Evolutionary conservation across 345 rosid genomes (phyloP).

Genomic region (Eucalyptus cloeziana): DNA sequence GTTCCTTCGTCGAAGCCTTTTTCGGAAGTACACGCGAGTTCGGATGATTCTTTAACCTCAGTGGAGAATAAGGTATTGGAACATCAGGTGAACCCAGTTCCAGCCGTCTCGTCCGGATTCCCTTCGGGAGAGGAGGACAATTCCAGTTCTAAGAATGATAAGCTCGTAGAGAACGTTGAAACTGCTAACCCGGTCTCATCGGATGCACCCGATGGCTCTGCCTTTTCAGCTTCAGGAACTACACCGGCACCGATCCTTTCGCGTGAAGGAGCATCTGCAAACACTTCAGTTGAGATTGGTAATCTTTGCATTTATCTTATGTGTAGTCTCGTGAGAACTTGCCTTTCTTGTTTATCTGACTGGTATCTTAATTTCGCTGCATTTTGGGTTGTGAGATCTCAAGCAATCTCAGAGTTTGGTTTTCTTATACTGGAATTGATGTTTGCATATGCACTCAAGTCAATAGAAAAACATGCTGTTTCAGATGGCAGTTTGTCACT

Average conservation of each 20-base stretch:
- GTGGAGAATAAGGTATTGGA: slow-evolving; percentile 2
- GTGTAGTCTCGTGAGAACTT: neutral
- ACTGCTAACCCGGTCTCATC: neutral
- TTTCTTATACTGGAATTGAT: neutral
- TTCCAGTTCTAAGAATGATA: neutral
- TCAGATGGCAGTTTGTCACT: neutral
- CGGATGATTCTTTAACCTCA: neutral
- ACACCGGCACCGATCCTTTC: neutral
- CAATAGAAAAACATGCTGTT: neutral
- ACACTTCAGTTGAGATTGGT: slow-evolving; percentile 40
- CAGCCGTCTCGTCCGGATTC: neutral
- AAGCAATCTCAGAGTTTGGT: neutral
- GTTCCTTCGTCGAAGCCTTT: slow-evolving; percentile 3
- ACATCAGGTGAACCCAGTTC: neutral
- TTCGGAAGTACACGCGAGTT: neutral
- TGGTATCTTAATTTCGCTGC: neutral
- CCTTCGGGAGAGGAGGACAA: neutral
- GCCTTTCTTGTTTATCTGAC: neutral
- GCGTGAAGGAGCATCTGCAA: slow-evolving; percentile 1
- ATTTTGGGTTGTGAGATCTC: neutral
- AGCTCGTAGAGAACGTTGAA: neutral
- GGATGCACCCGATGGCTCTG: neutral
- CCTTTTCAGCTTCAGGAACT: slow-evolving; percentile 5
- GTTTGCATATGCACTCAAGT: neutral
- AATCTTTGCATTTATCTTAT: neutral